Evolutionary conservation across 2,329 filamentous ascomycete species (phyloP), one percentile per base, ranked within the genome.

Genomic region (Ophiosphaerella herpotricha): DNA sequence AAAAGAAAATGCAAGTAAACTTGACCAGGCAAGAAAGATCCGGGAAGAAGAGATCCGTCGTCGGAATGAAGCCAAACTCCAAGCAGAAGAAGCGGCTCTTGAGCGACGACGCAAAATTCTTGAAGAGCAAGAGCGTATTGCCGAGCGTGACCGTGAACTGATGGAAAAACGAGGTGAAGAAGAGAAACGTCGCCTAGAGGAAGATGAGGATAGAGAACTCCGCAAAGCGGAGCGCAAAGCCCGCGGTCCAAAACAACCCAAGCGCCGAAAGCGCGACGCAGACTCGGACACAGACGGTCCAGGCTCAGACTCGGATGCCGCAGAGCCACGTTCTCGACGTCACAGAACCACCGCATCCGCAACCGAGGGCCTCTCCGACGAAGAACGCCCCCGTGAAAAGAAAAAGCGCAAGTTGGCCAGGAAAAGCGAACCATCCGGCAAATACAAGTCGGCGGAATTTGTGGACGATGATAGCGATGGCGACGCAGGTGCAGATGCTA

Each of bases 371-470:
- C 66, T 68, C 0, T 66, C 77, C 68, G 88, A 87, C 72, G 85
- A 83, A 50, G 78, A 81, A 50, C 81, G 82, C 18, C 85, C 75
- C 16, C 74, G 74, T 46, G 82, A 82, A 74, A 86, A 85, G 75
- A 86, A 86, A 76, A 81, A 82, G 67, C 78, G 83, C 70, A 82
- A 81, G 64, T 64, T 86, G 44, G 83, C 85, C 60, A 74, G 82
- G 51, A 83, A 83, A 65, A 59, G 71, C 60, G 66, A 70, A 46
- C 62, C 64, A 0, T 40, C 68, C 62, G 74, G 73, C 71, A 95
- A 96, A 74, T 96, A 84, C 80, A 96, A 96, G 81, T 92, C 88
- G 43, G 86, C 83, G 1, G 91, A 96, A 74, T 84, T 91, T 55
- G 85, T 96, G 24, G 87, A 90, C 38, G 89, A 93, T 55, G 87